phyloP scores from a whole-genome alignment of 1,284 basidiomycete genomes.

The Chalciporus sp. region DNA sequence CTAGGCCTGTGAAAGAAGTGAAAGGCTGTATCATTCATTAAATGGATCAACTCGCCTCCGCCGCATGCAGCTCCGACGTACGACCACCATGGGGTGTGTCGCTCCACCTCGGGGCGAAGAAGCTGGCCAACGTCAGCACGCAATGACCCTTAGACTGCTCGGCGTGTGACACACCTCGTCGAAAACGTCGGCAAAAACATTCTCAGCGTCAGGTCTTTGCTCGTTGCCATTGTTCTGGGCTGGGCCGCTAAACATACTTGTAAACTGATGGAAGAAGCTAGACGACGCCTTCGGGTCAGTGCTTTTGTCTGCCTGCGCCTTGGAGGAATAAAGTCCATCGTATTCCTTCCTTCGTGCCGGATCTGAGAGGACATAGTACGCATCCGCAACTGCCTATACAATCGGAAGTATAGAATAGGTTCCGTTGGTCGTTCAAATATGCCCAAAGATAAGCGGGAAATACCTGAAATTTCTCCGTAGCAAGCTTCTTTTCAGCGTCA shows the following conservation, averaged over 20 bases:
- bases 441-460: conserved; percentile 1
- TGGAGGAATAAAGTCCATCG: conserved; percentile 66
- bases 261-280: conserved; percentile 80
- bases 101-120: conserved; percentile 76
- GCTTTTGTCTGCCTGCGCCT: conserved; percentile 50
- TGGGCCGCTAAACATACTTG: conserved; percentile 61
- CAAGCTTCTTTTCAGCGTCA: conserved; percentile 66
- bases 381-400: conserved; percentile 84
- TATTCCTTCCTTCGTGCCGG: conserved; percentile 80
- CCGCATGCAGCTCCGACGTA: conserved; percentile 74
- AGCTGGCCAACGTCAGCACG: conserved; percentile 45
- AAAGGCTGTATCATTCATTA: conserved; percentile 5
- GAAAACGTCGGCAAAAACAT: conserved; percentile 87
- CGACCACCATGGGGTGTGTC: conserved; percentile 71
- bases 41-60: conserved; percentile 26
- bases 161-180: conserved; percentile 64
- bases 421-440: background rate
- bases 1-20: conserved; percentile 54
- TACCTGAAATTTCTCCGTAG: conserved; percentile 85
- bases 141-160: background rate
- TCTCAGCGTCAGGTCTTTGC: conserved; percentile 73
- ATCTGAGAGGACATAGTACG: conserved; percentile 95
- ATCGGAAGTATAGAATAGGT: background rate
- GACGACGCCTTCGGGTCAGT: conserved; percentile 67
- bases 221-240: conserved; percentile 34